Percentiles rank a stretch among this genome's conserved stretches.
Evolutionary conservation across 805 yeast species (phyloP).

Genomic region (Lipomyces spencermartinsiae): DNA sequence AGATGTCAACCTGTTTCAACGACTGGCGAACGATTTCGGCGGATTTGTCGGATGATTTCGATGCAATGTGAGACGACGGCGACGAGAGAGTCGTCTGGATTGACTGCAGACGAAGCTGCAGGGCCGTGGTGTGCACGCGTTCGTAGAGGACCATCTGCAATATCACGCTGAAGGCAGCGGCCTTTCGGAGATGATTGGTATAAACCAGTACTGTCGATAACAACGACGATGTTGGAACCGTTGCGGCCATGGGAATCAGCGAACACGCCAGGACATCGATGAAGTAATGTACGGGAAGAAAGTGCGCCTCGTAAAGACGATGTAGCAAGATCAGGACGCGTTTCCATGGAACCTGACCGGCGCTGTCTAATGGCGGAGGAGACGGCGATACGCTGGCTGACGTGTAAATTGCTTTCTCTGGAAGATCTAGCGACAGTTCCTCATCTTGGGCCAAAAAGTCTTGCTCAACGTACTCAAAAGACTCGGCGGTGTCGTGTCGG

Average conservation of each 20-base stretch:
- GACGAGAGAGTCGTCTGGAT: not conserved
- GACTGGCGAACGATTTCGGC: conserved; percentile 5
- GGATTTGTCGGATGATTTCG: not conserved
- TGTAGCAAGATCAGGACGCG: conserved; percentile 28
- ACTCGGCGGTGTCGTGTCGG: not conserved
- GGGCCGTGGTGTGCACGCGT: conserved; percentile 25
- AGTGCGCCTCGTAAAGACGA: conserved; percentile 39
- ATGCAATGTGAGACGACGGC: not conserved
- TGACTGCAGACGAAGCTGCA: conserved; percentile 18
- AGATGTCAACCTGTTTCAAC: conserved; percentile 5
- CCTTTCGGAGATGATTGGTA: conserved; percentile 30
- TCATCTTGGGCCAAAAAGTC: not conserved
- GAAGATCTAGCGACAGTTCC: conserved; percentile 1
- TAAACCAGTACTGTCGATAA: conserved; percentile 13
- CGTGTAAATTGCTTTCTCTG: not conserved
- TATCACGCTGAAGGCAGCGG: conserved; percentile 31
- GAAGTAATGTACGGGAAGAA: conserved; percentile 38
- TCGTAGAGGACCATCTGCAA: conserved; percentile 36
- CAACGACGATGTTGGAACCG: not conserved
- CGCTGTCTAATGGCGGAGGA: not conserved
- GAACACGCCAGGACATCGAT: conserved; percentile 35
- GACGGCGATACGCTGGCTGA: not conserved
- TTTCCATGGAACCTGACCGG: conserved; percentile 12
- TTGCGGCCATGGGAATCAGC: conserved; percentile 8
- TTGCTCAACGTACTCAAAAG: not conserved